phyloP scores from a whole-genome alignment of 306 rosid species.

The Medicago truncatula region MtrunA17r5.0-ANR NC_053046.1:26038501-26039000 shows the following conservation, averaged over 20 bases:
- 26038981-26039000: not conserved
- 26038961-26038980: not conserved
- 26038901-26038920: not conserved
- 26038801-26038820: constrained; percentile 72
- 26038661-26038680: constrained; percentile 42
- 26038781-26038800: constrained; percentile 75
- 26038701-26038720: constrained; percentile 68
- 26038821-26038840: constrained; percentile 62
- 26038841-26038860: constrained; percentile 80
- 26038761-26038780: constrained; percentile 89
- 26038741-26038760: constrained; percentile 96
- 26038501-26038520: constrained; percentile 54
- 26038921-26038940: not conserved
- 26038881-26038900: constrained; percentile 6
- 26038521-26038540: constrained; percentile 70
- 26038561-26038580: constrained; percentile 66
- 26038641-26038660: constrained; percentile 60
- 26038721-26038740: constrained; percentile 83
- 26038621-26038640: constrained; percentile 46
- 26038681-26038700: constrained; percentile 43
- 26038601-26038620: constrained; percentile 61
- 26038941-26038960: not conserved
- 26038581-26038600: constrained; percentile 58
- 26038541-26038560: constrained; percentile 50
- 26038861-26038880: constrained; percentile 41